Evolutionary conservation across 768 basidiomycete genomes (phyloP), one percentile per base, ranked within the genome.

Genomic region (Termitomyces sp.): DNA sequence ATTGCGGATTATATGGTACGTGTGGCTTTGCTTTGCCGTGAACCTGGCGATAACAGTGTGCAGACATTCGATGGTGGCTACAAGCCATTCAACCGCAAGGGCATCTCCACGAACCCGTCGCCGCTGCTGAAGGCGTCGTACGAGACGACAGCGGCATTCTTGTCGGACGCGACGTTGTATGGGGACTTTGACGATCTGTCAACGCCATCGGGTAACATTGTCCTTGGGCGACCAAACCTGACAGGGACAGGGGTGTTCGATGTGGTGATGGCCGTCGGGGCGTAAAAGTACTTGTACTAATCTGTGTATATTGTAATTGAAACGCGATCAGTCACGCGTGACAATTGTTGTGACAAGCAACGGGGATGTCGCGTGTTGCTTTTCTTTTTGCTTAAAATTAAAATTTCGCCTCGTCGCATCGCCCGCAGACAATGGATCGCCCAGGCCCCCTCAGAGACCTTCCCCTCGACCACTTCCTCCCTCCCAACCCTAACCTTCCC

Each of bases 1-100:
- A 97, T 99, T 72, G 97, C 97, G 15, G 97, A 99, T 74, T 99
- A 98, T 73, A 99, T 99, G 97, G 96, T 96, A 69, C 66, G 89
- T 70, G n/a, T 51, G 9, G 1, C 28, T 55, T 33, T 15, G 4
- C 20, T 52, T 36, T 38, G 35, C 13, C n/a, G 2, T 20, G 40
- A 42, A 20, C 16, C 13, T 46, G 45, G 32, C 42, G 51, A 49
- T 55, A 33, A 63, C 9, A 35, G 12, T 40, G n/a, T 60, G 57
- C 57, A 98, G 96, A 98, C 97, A 0, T 98, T 94, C 72, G 96
- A 98, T 58, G 97, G 97, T 35, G 94, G 91, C 33, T 99, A 96
- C 81, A 96, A 93, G 76, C 94, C 97, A 2, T 99, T 98, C 79
- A 99, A 98, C 75, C 90, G 97, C 49, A 93, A 90, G 65, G 97